Conservation (phyloP, 345 rosid genomes). For the Moricandia arvensis region DNA sequence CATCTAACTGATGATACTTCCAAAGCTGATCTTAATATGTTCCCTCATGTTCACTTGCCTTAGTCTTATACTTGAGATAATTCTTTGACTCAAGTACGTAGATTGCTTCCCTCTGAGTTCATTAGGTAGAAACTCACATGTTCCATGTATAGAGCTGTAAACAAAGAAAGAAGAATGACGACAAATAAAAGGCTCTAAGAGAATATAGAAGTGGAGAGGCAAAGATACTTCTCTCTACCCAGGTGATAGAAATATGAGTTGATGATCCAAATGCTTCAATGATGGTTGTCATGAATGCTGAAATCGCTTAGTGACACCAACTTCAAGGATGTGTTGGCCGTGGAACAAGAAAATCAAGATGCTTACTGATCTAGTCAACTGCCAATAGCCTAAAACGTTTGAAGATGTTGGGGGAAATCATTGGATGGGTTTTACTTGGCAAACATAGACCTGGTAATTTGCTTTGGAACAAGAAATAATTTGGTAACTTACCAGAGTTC, state of each 20-base stretch:
- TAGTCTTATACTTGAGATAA: slow-evolving; percentile 85
- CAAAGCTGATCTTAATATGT: slow-evolving; percentile 60
- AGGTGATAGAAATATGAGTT: slow-evolving; percentile 89
- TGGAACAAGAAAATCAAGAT: slow-evolving; percentile 74
- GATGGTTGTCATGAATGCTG: slow-evolving; percentile 99
- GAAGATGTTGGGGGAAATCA: slow-evolving; percentile 74
- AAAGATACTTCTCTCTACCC: slow-evolving; percentile 75
- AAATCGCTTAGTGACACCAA: slow-evolving; percentile 93
- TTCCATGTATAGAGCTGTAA: background rate
- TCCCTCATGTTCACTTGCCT: slow-evolving; percentile 75
- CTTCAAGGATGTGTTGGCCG: slow-evolving; percentile 79
- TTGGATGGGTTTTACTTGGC: slow-evolving; percentile 89
- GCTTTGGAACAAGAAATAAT: slow-evolving; percentile 82
- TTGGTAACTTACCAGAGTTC: slow-evolving; percentile 90
- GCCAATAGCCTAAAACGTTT: slow-evolving; percentile 60
- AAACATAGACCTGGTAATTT: slow-evolving; percentile 90
- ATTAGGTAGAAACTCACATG: slow-evolving; percentile 6
- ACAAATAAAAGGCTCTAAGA: slow-evolving; percentile 72
- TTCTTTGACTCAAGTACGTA: slow-evolving; percentile 78
- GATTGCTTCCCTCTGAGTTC: background rate
- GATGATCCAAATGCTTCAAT: slow-evolving; percentile 96
- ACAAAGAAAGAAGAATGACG: slow-evolving; percentile 69
- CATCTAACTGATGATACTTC: slow-evolving; percentile 42
- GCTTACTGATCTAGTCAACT: slow-evolving; percentile 61
- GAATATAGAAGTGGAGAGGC: slow-evolving; percentile 80